phyloP scores from a whole-genome alignment of 179 eudicot genomes.

The Spinacia oleracea region DNA sequence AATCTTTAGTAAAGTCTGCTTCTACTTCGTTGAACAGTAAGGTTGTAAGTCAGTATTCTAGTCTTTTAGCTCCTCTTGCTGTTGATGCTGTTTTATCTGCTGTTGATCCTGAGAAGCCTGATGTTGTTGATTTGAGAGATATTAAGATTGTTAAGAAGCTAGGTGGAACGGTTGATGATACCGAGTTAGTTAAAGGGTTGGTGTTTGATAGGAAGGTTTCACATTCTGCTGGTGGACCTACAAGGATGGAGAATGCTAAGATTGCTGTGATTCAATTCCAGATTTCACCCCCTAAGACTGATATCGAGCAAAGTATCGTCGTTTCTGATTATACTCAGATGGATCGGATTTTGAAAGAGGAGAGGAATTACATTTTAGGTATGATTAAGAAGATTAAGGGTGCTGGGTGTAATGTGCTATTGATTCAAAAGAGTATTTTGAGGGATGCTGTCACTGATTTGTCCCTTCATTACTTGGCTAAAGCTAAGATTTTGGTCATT shows the following conservation, averaged over 20 bases:
- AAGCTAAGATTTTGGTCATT: conserved; percentile 90
- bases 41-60: conserved; percentile 92
- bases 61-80: conserved; percentile 90
- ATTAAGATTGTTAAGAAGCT: conserved; percentile 86
- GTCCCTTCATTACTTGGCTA: conserved; percentile 91
- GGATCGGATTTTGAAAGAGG: conserved; percentile 97
- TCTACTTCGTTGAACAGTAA: conserved; percentile 83
- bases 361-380: conserved; percentile 86
- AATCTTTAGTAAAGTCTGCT: conserved; percentile 72
- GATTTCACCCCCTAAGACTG: conserved; percentile 94
- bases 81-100: conserved; percentile 83
- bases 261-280: conserved; percentile 93
- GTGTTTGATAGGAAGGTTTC: conserved; percentile 97
- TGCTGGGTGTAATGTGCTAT: conserved; percentile 88
- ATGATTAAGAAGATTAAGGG: conserved; percentile 97
- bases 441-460: conserved; percentile 97
- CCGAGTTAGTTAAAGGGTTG: conserved; percentile 78
- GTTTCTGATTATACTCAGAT: conserved; percentile 93
- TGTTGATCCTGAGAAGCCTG: conserved; percentile 75
- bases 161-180: conserved; percentile 95
- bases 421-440: conserved; percentile 97
- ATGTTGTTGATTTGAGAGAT: conserved; percentile 81
- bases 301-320: conserved; percentile 92
- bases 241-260: conserved; percentile 90
- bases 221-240: conserved; percentile 79